phyloP scores from a whole-genome alignment of 148 eudicot genomes.

The Chenopodium formosanum region DNA sequence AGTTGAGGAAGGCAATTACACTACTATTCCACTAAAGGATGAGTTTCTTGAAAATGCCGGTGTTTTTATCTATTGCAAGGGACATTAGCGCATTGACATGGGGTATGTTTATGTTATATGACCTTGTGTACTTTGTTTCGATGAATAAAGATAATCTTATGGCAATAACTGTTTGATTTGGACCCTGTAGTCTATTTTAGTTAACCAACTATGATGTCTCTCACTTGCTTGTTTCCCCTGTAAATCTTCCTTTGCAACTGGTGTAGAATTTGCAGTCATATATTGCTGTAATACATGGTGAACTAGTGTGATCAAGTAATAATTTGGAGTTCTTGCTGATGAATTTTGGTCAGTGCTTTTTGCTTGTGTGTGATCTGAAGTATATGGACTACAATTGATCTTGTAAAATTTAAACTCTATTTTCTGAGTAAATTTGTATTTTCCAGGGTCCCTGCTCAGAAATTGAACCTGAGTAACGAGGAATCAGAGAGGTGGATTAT shows the following conservation, averaged over 20 bases:
- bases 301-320: not conserved
- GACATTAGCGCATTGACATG: constrained; percentile 93
- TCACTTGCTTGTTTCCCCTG: not conserved
- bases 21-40: constrained; percentile 74
- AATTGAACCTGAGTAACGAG: constrained; percentile 75
- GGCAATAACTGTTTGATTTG: not conserved
- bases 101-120: constrained; percentile 46
- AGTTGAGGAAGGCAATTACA: constrained; percentile 74
- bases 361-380: not conserved
- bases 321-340: not conserved
- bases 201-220: not conserved
- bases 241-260: not conserved
- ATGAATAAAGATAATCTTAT: not conserved
- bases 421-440: constrained; percentile 7
- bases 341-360: not conserved
- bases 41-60: constrained; percentile 98
- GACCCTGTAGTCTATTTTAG: not conserved
- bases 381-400: not conserved
- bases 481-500: constrained; percentile 96
- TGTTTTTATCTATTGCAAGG: constrained; percentile 86
- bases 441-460: constrained; percentile 86
- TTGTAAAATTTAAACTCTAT: not conserved
- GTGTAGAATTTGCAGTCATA: not conserved
- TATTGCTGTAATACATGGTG: no score
- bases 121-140: not conserved